Evolutionary conservation across 2,329 filamentous ascomycete genomes (phyloP), one percentile per base, ranked within the genome.

Genomic region (Xylariaceae sp.): DNA sequence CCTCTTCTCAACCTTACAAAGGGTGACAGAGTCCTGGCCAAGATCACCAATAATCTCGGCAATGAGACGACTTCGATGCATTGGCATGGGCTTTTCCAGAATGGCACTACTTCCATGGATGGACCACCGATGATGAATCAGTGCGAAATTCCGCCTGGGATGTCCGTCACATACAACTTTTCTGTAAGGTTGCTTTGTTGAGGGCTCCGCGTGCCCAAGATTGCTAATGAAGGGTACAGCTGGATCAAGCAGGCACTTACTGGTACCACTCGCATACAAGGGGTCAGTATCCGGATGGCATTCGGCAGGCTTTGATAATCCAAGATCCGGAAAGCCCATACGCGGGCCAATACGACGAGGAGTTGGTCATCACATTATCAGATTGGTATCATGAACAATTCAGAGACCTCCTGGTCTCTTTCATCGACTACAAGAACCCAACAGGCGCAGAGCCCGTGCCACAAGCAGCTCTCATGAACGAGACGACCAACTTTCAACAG

Each of bases 231-330:
- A 4, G 3, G 9, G 15, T 19, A 7, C 35, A 77, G 85, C 66
- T 77, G 47, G 62, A 81, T 43, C 85, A 89, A 70, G 76, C 83
- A 0, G 87, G 87, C 27, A 88, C 86, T 1, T 90, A 89, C 66
- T 90, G 87, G 87, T 91, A 90, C 58, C 86, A 89, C 64, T 86
- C 82, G 5, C 86, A 89, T 62, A 75, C 76, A 18, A 74, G 75
- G 53, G 82, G 77, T 19, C 85, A 87, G 63, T 89, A 88, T 54
- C 84, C 85, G 1, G 86, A 89, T 63, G 86, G 86, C 11, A 71
- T 87, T 6, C 75, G 85, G 18, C 83, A 77, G 0, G 76, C 84
- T 1, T 67, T 88, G 31, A 77, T 88, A 47, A 72, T 88, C 17
- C 79, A 86, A 44, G 85, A 89, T 60, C 76, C 76, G 1, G 63